Base-by-base conservation (phyloP, 1,284 basidiomycete species). In the Cystobasidium sp. region DNA sequence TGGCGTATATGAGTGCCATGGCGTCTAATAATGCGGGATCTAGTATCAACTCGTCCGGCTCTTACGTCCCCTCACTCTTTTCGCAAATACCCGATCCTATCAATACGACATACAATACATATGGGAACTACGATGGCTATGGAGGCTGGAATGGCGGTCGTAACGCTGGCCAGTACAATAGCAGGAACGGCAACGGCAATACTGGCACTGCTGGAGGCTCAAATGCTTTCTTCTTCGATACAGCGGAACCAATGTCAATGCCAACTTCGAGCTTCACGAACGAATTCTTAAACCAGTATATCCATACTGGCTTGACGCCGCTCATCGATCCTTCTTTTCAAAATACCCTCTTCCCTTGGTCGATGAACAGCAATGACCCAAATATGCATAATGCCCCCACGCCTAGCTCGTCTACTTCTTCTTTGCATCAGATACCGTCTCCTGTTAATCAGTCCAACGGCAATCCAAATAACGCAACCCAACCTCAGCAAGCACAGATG, bases 281-380 rank as follows among this genome's bases (percentile, higher is more conserved):
- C 22, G 67, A 68, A 3, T 68, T 68, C 43, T 46, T 68, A 24
- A 59, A 47, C 41, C 51, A 55, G 9, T 68, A 44, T 22, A 58
- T 55, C 24, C 51, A 68, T 68, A 68, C 67, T 18, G 67, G 67
- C 18, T 39, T 68, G n/a, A 68, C 67, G 5, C 67, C 67, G 8
- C 41, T 55, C 39, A 31, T 59, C 20, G 67, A 68, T 56, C 61
- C 61, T 22, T 49, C 43, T 22, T 63, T 46, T 31, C 61, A 63
- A 20, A 47, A 46, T 49, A 7, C 61, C 22, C 43, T 63, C 6
- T 63, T 63, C n/a, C 61, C 61, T 14, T 63, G 61, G 61, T 63
- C 49, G 14, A 20, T 47, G 22, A 67, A 67, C 24, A 44, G 51
- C 49, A 24, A 18, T 39, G 64, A 43, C n/a, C 20, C n/a, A 18